Base-by-base conservation (phyloP, 1,284 basidiomycete species). In the Austroboletus niveus region DNA sequence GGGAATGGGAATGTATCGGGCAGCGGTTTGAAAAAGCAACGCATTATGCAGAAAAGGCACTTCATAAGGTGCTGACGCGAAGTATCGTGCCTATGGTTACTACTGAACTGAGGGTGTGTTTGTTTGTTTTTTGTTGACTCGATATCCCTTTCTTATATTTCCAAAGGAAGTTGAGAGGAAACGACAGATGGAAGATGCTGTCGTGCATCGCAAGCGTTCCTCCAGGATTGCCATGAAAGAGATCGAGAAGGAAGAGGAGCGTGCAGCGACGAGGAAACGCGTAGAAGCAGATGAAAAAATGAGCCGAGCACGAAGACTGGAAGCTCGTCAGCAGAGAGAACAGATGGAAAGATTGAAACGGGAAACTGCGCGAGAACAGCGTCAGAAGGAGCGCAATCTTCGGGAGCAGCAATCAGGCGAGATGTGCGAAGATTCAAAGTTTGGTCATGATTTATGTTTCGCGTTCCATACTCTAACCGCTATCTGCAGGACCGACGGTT, bases 201-300 rank as follows among this genome's bases (percentile, higher is more conserved):
- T 92, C 12, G 79, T 83, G 24, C 84, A 85, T 54, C 82, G 91
- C 52, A 94, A 94, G 68, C 83, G 91, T 29, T 92, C 91, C 2
- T 89, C 88, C 41, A 87, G 92, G 34, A 82, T 94, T 52, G 89
- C 91, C 6, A 69, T 82, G 35, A 86, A 81, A 58, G 88, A 91
- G 62, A 78, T 69, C 45, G 85, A 86, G 65, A 83, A 80, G 58
- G 85, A 89, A 62, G 85, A 89, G 60, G 84, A 84, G 11, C 73
- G 78, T 39, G 58, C 76, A 11, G 74, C 76, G 4, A 77, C 78
- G 15, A 72, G 75, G 57, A 78, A 73, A 59, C 79, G 78, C 51
- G 77, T 74, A 0, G 85, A 89, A 54, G 85, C 84, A 46, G 77
- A 77, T 22, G 85, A 87, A 63, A 85, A 81, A 58, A 73, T 76